A percentile compares a stretch with the other conserved stretches of the same genome.
These are phyloP conservation scores for Pseudonectria foliicola DNA, from an alignment of 2,329 filamentous ascomycete genomes.

Conservation along the genomic window DNA sequence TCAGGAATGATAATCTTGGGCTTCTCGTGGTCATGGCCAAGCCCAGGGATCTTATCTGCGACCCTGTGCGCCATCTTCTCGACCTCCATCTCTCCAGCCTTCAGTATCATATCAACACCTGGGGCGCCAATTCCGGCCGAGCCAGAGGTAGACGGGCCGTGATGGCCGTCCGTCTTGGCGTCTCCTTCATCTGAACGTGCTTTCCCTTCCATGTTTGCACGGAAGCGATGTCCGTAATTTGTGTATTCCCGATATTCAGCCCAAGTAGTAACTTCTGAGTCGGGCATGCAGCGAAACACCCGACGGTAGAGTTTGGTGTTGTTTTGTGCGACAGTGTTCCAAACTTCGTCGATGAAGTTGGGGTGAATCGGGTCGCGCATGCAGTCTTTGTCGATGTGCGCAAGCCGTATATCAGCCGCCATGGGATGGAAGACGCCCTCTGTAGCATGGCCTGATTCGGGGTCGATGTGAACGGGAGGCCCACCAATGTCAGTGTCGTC, in stretches of 20 bases:
- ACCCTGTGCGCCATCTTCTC: constrained; percentile 30
- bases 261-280: constrained; percentile 91
- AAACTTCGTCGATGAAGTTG: constrained; percentile 78
- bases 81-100: constrained; percentile 22
- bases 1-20: constrained; percentile 26
- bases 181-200: constrained; percentile 42
- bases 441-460: constrained; percentile 40
- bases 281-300: constrained; percentile 95
- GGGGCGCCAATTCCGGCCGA: constrained; percentile 38
- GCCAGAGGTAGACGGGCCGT: constrained; percentile 25
- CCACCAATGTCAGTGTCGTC: constrained; percentile 82
- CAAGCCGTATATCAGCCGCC: constrained; percentile 62
- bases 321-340: constrained; percentile 82
- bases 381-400: constrained; percentile 77
- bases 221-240: constrained; percentile 71
- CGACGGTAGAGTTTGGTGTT: constrained; percentile 92
- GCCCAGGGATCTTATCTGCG: constrained; percentile 18
- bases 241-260: constrained; percentile 82
- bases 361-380: constrained; percentile 86
- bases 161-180: constrained; percentile 31
- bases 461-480: constrained; percentile 52
- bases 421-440: constrained; percentile 43
- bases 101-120: constrained; percentile 31
- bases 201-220: constrained; percentile 55
- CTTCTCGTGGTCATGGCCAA: constrained; percentile 21